These are phyloP conservation scores for Chrysoporthe deuterocubensis DNA, from an alignment of 2,329 filamentous ascomycete species.

Conservation along the genomic window DNA sequence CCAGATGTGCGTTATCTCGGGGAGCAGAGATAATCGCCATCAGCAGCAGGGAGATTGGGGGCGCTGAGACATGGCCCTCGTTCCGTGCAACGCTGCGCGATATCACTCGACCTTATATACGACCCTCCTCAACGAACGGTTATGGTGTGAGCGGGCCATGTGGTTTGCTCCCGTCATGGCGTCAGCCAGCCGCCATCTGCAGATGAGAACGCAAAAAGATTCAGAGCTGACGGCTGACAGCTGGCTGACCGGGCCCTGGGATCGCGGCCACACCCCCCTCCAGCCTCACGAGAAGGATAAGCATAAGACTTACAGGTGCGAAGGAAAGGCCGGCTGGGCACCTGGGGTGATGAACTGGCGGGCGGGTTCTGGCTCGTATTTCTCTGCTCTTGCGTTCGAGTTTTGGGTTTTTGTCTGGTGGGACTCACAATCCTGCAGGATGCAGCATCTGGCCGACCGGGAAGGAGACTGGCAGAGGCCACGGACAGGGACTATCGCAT, in stretches of 20 bases:
- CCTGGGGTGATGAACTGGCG: not conserved
- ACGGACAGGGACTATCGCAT: not conserved
- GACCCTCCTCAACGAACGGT: not conserved
- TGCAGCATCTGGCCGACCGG: not conserved
- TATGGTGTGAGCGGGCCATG: slow-evolving; percentile 9
- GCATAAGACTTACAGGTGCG: not conserved
- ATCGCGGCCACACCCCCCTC: not conserved
- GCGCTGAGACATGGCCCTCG: slow-evolving; percentile 1
- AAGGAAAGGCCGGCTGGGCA: not conserved
- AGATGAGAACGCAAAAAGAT: not conserved
- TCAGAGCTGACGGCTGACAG: not conserved
- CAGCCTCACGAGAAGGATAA: not conserved
- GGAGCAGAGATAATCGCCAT: not conserved
- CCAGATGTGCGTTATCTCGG: not conserved
- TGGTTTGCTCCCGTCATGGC: not conserved
- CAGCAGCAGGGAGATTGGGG: not conserved
- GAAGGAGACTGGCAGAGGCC: not conserved
- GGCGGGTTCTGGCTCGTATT: not conserved
- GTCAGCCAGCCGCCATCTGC: not conserved
- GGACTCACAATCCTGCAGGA: not conserved
- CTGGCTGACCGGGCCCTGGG: slow-evolving; percentile 2
- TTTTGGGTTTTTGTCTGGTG: not conserved
- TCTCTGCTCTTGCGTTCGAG: not conserved
- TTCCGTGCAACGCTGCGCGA: not conserved
- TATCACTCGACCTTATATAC: slow-evolving; percentile 9